Evolutionary conservation across 2,329 filamentous ascomycete genomes (phyloP), one percentile per base, ranked within the genome.

Genomic region (Colletotrichum tanaceti): DNA sequence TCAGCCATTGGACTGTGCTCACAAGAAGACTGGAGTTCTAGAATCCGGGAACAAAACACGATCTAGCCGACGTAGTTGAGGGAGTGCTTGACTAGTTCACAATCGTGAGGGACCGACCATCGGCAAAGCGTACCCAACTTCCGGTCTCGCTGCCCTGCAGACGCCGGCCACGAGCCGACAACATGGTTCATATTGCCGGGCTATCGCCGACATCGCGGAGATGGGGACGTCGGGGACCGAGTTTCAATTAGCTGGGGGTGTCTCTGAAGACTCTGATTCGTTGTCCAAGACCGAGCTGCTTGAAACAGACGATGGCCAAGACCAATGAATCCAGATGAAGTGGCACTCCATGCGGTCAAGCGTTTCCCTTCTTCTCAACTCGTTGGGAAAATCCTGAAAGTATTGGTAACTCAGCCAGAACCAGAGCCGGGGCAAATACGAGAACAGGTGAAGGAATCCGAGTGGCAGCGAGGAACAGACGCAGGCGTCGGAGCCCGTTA

Each of bases 161-260:
- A 35, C 14, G 16, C 10, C 18, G n/a, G 13, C 35, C 18, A 46
- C 39, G 41, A 49, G 49, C 9, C 16, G 11, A 6, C n/a, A 7
- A 6, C n/a, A 7, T 28, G 13, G 24, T 3, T 39, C 7, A 18
- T 18, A 7, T 52, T 47, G 50, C 57, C 58, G 35, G 58, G 24
- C 50, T 67, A 63, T 58, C 53, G 53, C 65, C 65, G 65, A 58
- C 43, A 20, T 52, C 13, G 53, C 52, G 63, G 63, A 35, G 49
- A 49, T 43, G 35, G 13, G 35, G 58, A 14, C 24, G 24, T 67
- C 59, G 65, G 65, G 58, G 11, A 32, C 59, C 65, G 65, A 67
- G 59, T 39, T 24, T 41, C n/a, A 24, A 47, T 5, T 11, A n/a
- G 4, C 35, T 6, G 14, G 9, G 5, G 10, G 22, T n/a, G n/a